Evolutionary conservation across 2,329 filamentous ascomycete genomes (phyloP), one percentile per base, ranked within the genome.

Genomic region (Alternaria longipes): DNA sequence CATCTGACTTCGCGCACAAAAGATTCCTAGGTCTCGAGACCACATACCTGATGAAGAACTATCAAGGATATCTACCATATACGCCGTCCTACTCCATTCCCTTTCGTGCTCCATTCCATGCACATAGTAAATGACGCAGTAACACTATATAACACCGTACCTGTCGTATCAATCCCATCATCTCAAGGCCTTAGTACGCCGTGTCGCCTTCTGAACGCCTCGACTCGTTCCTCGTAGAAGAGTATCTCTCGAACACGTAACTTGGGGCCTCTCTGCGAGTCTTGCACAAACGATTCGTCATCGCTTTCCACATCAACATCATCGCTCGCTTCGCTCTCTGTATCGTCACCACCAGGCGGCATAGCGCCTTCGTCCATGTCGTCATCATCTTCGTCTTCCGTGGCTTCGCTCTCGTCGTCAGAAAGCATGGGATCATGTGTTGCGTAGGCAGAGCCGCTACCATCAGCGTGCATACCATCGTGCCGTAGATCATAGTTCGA

Each of bases 181-280:
- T 28, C 14, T 49, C 47, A 53, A 20, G 75, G 75, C 63, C 74
- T 70, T 20, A 78, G 52, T 14, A 74, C 72, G 8, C 75, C 74
- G 78, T 92, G 89, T 62, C 91, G 85, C 32, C 90, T 90, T 76
- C 90, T 91, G 80, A 94, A 94, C 59, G 94, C 89, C 28, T 90
- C 88, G 4, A 78, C 74, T 78, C 92, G 92, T 75, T 94, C 91
- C 75, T 94, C 92, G 71, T 93, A 94, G 78, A 93, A 94, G 64
- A 94, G 78, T 65, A 95, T 94, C 81, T 94, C 91, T 63, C 91
- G 83, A 66, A 94, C 81, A 56, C 88, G 84, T 61, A 94, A 83
- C 64, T 84, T 84, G 30, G 79, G 75, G 6, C 69, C 84, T 81
- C 76, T 79, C 40, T 81, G 77, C 16, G 82, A 79, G 20, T 84